Base-by-base conservation (phyloP, 2,329 filamentous ascomycete species). In the Cucurbitaria berberidis region DNA sequence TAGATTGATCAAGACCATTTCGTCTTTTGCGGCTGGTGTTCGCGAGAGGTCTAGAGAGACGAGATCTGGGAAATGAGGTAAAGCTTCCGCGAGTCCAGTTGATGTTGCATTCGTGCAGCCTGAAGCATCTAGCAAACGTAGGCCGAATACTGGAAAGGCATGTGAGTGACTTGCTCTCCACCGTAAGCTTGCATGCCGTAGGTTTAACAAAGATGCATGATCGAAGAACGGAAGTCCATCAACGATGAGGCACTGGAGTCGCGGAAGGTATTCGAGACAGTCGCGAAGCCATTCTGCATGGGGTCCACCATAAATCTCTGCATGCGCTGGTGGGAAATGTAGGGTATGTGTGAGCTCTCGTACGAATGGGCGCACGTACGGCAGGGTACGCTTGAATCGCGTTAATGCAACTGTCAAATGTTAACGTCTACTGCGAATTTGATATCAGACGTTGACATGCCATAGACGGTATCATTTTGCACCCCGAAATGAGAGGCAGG, bases 401-500 rank as follows among this genome's bases (percentile, higher is more conserved):
- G 83, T 85, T 51, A 87, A 72, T 18, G 84, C 84, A 45, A 85
- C 83, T 83, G 34, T 11, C 9, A 26, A 2, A 16, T 2, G 39
- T 69, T 29, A 70, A 55, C 29, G 41, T 41, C 2, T 11, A 44
- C 16, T 36, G 10, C 22, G 5, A 15, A 11, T 21, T 3, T 21
- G 1, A 5, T 21, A 18, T 34, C 4, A 34, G 8, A 45, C 18
- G 22, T 30, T 22, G 22, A 40, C 50, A 27, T 55, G 77, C 81
- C 80, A 63, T 86, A 86, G 26, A 86, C 83, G 8, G 80, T 81
- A 64, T 86, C 84, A 63, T 86, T 84, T 45, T 86, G 79, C 2
- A 78, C 77, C 26, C 82, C 83, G 65, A 87, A 87, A 68, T 87
- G 84, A 8, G 83, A 85, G 0, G 84, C 83, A 18, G 85, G 85